Evolutionary conservation across 306 rosid genomes (phyloP), one percentile per base, ranked within the genome.

Genomic region (Pachyrhizus erosus): DNA sequence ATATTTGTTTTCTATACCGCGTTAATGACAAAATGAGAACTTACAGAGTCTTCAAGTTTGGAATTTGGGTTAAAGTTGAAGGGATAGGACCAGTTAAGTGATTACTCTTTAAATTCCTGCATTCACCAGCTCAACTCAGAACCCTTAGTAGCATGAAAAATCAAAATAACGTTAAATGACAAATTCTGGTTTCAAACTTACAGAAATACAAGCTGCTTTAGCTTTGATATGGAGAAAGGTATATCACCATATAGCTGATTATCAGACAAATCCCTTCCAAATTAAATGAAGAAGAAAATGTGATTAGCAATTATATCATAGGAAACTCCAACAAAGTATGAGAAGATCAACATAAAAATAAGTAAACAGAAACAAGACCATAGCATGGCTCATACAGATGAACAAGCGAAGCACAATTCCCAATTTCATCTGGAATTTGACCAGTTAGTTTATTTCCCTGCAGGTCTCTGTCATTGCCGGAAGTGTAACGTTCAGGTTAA

Each of bases 41-140:
- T 69, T 42, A 69, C 74, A 69, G 54, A 40, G 74, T 69, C 74
- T 69, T 69, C 20, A 69, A 69, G 54, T 69, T 42, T 40, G 74
- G 74, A 69, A 69, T 20, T 69, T 69, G 74, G 20, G 74, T 40
- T 69, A 69, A 69, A 21, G 33, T 69, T 23, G 74, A 40, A 10
- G 74, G 74, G 12, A 69, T 21, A 21, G 74, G 74, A 12, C 74
- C 74, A 69, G 74, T 69, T 54, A 69, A 69, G 34, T 40, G 74
- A 42, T 69, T 69, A 42, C 74, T 69, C 54, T 69, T 69, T 21
- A 69, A 69, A 69, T 42, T 69, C 54, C 74, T 69, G 74, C 74
- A 69, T 69, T 67, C 54, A 42, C 54, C 20, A 21, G 20, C 52
- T 10, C 54, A 69, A 40, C 54, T 40, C 54, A 42, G 34, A 34